Evolutionary conservation across 1,284 basidiomycete species (phyloP), one percentile per base, ranked within the genome.

Genomic region (Puccinia novopanici): DNA sequence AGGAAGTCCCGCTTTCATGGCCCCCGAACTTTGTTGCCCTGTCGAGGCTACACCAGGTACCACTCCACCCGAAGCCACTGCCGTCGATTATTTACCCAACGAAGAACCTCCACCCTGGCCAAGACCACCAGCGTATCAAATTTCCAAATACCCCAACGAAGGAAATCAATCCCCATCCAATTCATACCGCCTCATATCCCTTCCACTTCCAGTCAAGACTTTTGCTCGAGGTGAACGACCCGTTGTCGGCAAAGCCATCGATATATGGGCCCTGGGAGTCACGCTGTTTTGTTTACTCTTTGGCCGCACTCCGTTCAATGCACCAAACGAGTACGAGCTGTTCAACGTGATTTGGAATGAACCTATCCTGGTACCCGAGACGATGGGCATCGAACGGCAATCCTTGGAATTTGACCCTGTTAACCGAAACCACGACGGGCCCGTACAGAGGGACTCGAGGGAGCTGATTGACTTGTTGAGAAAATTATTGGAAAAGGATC

Each of bases 201-300:
- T 72, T 34, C 78, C 78, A 5, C 65, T 80, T 1, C 37, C 78
- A n/a, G 30, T 34, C 30, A 73, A 74, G 30, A 74, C 71, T n/a
- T 80, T 73, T 54, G 30, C 30, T 55, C 34, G n/a, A 40, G 83
- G 84, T 59, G 87, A 86, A 75, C 89, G 91, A 30, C 91, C 91
- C 2, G 89, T 89, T 0, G 92, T 99, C 82, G 96, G 95, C 52
- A 95, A 96, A 85, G 92, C 94, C 5, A 97, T 99, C 85, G 97
- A 99, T 84, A 90, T 99, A n/a, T 99, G 96, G 96, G 95, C 97
- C 0, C 89, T 99, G 10, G 97, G 97, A n/a, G 92, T 98, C 50
- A 99, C 97, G 0, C 88, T 98, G 17, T 99, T 95, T 87, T 97
- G 95, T 84, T 89, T 99, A 63, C 89, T 98, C 1, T 98, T 98